Evolutionary conservation across 805 yeast species (phyloP).

Genomic region (Crinitomyces ghanaensis): DNA sequence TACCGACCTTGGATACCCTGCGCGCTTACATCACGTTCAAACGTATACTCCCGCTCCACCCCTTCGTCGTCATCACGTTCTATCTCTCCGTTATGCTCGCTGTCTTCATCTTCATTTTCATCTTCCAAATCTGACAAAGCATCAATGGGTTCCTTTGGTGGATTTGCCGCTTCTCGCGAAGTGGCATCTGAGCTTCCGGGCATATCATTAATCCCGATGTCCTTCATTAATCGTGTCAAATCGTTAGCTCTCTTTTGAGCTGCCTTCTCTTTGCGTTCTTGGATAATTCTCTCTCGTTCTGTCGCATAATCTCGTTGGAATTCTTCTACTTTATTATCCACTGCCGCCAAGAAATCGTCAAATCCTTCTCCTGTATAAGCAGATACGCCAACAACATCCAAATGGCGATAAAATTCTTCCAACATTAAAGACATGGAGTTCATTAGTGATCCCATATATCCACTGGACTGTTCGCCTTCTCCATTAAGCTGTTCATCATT

Average conservation of each 20-base stretch:
- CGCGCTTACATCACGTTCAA: constrained; percentile 10
- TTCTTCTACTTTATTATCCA: constrained; percentile 79
- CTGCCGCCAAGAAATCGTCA: constrained; percentile 77
- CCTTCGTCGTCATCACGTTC: constrained; percentile 22
- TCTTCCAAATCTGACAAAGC: constrained; percentile 45
- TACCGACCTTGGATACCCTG: constrained; percentile 50
- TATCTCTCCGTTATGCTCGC: constrained; percentile 24
- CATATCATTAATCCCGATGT: constrained; percentile 54
- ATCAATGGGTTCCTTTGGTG: constrained; percentile 42
- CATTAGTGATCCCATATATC: constrained; percentile 88
- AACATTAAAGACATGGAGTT: constrained; percentile 93
- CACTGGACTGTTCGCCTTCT: constrained; percentile 48
- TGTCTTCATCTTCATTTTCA: constrained; percentile 34
- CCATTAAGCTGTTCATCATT: constrained; percentile 57
- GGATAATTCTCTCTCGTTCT: constrained; percentile 72
- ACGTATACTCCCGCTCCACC: constrained; percentile 6
- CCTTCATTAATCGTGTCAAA: constrained; percentile 68
- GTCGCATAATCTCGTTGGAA: constrained; percentile 71
- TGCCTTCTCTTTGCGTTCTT: constrained; percentile 68
- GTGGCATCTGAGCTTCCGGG: constrained; percentile 25
- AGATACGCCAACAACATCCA: constrained; percentile 88
- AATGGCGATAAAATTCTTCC: constrained; percentile 88
- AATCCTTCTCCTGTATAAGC: constrained; percentile 91
- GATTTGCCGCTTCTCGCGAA: constrained; percentile 39
- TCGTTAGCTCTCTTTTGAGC: constrained; percentile 60